Conservation (phyloP, 1,284 basidiomycete genomes). For the Meripilus lineatus region DNA sequence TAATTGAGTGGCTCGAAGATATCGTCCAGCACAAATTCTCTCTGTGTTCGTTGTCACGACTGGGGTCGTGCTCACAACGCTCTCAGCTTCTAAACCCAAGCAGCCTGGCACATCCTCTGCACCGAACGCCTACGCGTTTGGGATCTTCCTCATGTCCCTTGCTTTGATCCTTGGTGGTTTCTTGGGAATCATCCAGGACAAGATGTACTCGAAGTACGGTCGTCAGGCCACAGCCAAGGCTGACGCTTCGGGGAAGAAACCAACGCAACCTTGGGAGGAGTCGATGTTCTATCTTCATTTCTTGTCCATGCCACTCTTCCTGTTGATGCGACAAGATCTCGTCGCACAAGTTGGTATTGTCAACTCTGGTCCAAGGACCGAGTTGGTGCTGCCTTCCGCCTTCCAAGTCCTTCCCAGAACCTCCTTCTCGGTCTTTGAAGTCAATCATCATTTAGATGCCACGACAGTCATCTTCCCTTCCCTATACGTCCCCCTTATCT, state of each 20-base stretch:
- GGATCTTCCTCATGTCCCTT: constrained; percentile 69
- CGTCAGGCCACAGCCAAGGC: constrained; percentile 13
- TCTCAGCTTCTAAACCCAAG: constrained; percentile 52
- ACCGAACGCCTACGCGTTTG: constrained; percentile 48
- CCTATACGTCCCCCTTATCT: constrained; percentile 60
- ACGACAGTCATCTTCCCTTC: constrained; percentile 43
- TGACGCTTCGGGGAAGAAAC: constrained; percentile 9
- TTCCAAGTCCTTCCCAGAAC: constrained; percentile 14
- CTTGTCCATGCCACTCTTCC: constrained; percentile 70
- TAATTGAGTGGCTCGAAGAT: constrained; percentile 38
- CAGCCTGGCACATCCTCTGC: constrained; percentile 6
- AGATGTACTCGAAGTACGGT: constrained; percentile 69
- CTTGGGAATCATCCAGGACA: constrained; percentile 85
- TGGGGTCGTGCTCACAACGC: constrained; percentile 81
- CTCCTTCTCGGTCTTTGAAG: constrained; percentile 20
- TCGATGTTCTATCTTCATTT: constrained; percentile 87
- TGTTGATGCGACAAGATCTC: constrained; percentile 51
- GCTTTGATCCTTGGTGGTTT: constrained; percentile 81
- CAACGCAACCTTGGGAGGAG: constrained; percentile 70
- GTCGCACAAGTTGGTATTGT: constrained; percentile 42
- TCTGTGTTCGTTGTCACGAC: constrained; percentile 78
- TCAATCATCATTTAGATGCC: constrained; percentile 1
- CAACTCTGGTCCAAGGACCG: constrained; percentile 34
- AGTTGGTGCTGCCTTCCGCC: constrained; percentile 18
- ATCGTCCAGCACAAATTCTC: constrained; percentile 59